Conservation (phyloP, 805 yeast species). For the Brettanomyces sp. region DNA sequence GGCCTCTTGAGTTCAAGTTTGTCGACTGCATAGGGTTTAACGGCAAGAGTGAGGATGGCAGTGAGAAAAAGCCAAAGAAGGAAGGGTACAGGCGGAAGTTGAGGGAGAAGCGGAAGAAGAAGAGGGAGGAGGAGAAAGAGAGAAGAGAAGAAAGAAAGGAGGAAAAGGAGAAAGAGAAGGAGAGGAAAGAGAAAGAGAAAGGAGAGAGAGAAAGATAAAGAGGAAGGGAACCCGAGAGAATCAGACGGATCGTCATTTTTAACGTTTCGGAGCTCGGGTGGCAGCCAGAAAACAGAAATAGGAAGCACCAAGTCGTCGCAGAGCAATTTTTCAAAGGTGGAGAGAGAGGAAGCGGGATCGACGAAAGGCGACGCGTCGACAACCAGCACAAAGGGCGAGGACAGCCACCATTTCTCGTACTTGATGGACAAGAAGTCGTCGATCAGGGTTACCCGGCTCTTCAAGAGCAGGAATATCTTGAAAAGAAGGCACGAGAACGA, state of each 20-base stretch:
- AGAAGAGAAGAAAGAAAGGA: neutral
- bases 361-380: neutral
- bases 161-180: neutral
- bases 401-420: neutral
- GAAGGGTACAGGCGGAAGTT: neutral
- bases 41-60: neutral
- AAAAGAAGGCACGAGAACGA: neutral
- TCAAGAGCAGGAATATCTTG: slow-evolving; percentile 4
- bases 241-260: neutral
- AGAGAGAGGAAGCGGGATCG: neutral
- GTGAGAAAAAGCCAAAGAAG: neutral
- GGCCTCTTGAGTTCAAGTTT: slow-evolving; percentile 24
- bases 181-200: neutral
- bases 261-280: too few relatives aligned
- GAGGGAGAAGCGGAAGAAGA: neutral
- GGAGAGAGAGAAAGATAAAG: neutral
- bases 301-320: too few relatives aligned
- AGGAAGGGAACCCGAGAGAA: neutral
- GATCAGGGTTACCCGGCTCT: slow-evolving; percentile 8
- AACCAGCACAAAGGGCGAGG: neutral
- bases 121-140: slow-evolving; percentile 1
- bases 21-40: slow-evolving; percentile 19
- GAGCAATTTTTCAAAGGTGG: too few relatives aligned
- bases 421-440: neutral
- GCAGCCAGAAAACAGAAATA: too few relatives aligned